Base-by-base conservation (phyloP, 768 basidiomycete species). In the Glaciozyma martinii region DNA sequence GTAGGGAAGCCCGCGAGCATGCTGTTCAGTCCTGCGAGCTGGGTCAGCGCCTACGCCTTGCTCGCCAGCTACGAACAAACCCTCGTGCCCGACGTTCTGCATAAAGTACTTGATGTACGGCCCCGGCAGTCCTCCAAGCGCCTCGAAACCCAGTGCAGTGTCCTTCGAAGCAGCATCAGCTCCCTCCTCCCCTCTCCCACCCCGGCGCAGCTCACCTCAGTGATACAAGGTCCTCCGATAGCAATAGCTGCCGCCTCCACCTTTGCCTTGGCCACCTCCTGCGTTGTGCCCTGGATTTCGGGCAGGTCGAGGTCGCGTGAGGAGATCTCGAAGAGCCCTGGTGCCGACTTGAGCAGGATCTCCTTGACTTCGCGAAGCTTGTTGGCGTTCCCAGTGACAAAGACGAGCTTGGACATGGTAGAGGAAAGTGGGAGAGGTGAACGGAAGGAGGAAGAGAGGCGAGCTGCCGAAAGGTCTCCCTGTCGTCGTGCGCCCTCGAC, bases 31-130 rank as follows among this genome's bases (percentile, higher is more conserved):
- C 86, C 86, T 86, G 66, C 8, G 18, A 5, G 47, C 15, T 33
- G 19, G 30, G 13, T 40, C 25, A 53, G n/a, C 33, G 46, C 21
- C 37, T 23, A 29, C 23, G 57, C 43, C 49, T 19, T 46, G 32
- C 32, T 16, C 44, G 10, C 29, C 1, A 58, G 47, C 50, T 25
- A 15, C 37, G 15, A 23, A 43, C 37, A n/a, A 61, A 79, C 94
- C 94, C 67, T 89, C 85, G 75, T 90, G 89, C 3, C 94, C 94
- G 8, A 97, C 76, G 30, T 81, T 81, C 52, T 81, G 80, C 76
- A 97, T 78, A 76, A 99, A 99, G 68, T 89, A 81, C 73, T 99
- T 99, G 80, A 99, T 93, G 78, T 94, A 99, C 0, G 94, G 94
- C 0, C 95, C 95, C 3, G 95, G 95, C 5, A 99, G 82, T 0